Evolutionary conservation across 129 eudicot genomes (phyloP), one percentile per base, ranked within the genome.

Genomic region (Oenanthe sinensis): DNA sequence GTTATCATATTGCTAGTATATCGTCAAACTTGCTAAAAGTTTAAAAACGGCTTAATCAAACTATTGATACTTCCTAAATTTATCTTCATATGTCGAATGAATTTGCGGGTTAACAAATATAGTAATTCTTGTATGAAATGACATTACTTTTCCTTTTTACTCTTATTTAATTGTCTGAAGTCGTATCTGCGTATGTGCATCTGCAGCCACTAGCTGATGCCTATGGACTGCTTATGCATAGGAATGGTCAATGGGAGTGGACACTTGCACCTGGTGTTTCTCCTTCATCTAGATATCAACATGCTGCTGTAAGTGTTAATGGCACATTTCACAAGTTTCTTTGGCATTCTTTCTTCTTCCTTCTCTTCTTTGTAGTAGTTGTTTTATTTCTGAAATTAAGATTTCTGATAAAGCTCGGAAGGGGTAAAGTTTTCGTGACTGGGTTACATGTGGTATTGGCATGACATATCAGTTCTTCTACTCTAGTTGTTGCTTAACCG

Each of bases 211-310:
- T 92, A 81, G 94, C 91, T 47, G 99, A 95, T 89, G 99, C 99
- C 72, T 95, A 92, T 90, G 99, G 99, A 82, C 81, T 95, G 77
- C 97, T 92, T 76, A 92, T 92, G 97, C 99, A 95, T 90, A 88
- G 97, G 74, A 95, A 90, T 85, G 99, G 99, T 48, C 94, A 90
- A 79, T 95, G 99, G 99, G 97, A 95, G 79, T 95, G 99, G 99
- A 95, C 99, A 82, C 99, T 95, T 87, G 99, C 99, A 75, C 99
- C 99, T 76, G 97, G 97, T 65, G 92, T 95, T 24, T 89, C 99
- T 45, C 99, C 99, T 77, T 95, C 99, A 9, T 87, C 97, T 60
- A 91, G 99, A 79, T 95, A 95, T 86, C 97, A 91, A 82, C 99
- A 95, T 86, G 97, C 97, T 75, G 89, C 96, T 82, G 99, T 92